Evolutionary conservation across 805 yeast genomes (phyloP).

Genomic region (Wickerhamiella kurtzmanii): DNA sequence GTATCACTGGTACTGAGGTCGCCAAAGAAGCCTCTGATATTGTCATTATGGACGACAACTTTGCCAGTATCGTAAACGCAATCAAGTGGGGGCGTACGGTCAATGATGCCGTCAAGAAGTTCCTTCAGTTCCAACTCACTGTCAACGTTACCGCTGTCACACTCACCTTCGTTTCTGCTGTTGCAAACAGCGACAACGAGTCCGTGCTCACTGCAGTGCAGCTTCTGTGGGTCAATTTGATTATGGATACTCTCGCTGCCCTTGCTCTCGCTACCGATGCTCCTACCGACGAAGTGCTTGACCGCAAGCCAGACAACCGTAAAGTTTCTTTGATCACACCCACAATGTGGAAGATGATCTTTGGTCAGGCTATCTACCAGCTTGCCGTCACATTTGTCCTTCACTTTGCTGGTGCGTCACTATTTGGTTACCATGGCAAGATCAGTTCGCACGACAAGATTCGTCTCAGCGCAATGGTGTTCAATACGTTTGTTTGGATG

Average conservation of each 20-base stretch:
- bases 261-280: constrained; percentile 95
- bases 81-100: constrained; percentile 98
- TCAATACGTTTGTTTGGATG: constrained; percentile 94
- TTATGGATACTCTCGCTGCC: constrained; percentile 98
- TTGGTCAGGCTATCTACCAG: constrained; percentile 75
- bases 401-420: constrained; percentile 59
- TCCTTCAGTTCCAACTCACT: constrained; percentile 90
- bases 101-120: constrained; percentile 83
- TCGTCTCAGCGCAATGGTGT: constrained; percentile 71
- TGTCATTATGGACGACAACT: constrained; percentile 87
- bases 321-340: constrained; percentile 64
- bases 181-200: constrained; percentile 59
- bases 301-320: constrained; percentile 76
- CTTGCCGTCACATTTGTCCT: constrained; percentile 63
- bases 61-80: constrained; percentile 87
- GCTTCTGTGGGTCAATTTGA: constrained; percentile 90
- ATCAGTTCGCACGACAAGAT: constrained; percentile 33
- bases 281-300: constrained; percentile 70
- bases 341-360: constrained; percentile 97
- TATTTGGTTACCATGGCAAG: constrained; percentile 32
- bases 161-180: constrained; percentile 86
- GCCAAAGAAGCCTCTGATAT: constrained; percentile 96
- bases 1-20: constrained; percentile 95
- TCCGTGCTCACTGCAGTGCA: constrained; percentile 96
- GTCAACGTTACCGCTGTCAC: constrained; percentile 95